phyloP scores from a whole-genome alignment of 257 asterid genomes.

The Solanum chiquidenum region DNA sequence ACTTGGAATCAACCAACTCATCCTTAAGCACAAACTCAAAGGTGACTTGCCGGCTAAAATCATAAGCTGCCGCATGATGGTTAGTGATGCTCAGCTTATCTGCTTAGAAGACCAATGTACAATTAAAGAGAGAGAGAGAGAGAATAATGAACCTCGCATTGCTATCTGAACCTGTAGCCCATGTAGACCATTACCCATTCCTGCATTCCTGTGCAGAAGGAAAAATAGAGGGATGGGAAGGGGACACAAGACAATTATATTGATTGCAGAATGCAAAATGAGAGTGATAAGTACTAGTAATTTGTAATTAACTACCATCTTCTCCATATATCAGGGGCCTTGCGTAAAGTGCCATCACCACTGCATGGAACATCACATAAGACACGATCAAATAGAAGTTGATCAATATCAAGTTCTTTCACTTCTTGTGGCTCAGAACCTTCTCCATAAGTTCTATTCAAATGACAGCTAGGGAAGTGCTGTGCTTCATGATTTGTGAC shows the following conservation, averaged over 20 bases:
- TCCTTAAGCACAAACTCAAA: not conserved
- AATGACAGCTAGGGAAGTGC: constrained; percentile 89
- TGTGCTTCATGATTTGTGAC: constrained; percentile 99
- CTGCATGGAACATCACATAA: constrained; percentile 99
- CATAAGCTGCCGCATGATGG: not conserved
- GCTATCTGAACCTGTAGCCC: constrained; percentile 95
- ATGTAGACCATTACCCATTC: constrained; percentile 87
- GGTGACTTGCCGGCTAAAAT: not conserved
- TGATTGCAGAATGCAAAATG: not conserved
- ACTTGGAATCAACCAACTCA: not conserved
- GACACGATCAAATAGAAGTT: constrained; percentile 95
- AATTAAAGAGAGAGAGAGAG: not conserved
- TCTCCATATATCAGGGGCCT: constrained; percentile 99
- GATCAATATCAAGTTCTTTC: constrained; percentile 35
- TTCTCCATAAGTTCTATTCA: constrained; percentile 24
- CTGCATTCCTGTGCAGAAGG: constrained; percentile 53
- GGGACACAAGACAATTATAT: not conserved
- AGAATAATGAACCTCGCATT: constrained; percentile 59
- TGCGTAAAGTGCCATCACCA: constrained; percentile 97
- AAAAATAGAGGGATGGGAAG: not conserved
- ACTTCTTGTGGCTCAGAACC: constrained; percentile 30
- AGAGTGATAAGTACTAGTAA: not conserved
- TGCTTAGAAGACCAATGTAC: not conserved
- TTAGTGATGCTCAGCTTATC: not conserved
- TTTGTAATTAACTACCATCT: constrained; percentile 48